Evolutionary conservation across 352 stramenopile genomes (phyloP), one percentile per base, ranked within the genome.

Genomic region (Phytophthora pistaciae): DNA sequence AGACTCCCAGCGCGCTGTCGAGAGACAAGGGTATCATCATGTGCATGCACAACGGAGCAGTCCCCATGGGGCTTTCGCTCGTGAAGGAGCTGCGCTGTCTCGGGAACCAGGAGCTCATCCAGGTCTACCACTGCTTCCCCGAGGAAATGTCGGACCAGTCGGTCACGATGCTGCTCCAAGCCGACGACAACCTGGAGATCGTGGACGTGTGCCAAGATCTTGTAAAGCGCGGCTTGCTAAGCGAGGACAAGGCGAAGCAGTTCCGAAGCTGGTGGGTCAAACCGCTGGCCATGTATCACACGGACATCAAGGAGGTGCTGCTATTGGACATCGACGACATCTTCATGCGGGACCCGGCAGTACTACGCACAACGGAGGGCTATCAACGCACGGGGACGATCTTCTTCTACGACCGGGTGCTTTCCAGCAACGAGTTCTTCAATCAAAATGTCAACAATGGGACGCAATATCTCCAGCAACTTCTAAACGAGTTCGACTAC

Each of bases 341-440:
- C 7, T 64, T 84, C 13, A 52, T 83, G 56, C 60, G 40, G 1
- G 66, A 91, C 38, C 79, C 79, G 1, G 70, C 83, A 6, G 25
- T 68, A 5, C 14, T 91, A n/a, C 78, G 75, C 11, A 33, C 61
- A 10, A 77, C 63, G 9, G 49, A 59, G 1, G 75, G 64, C 21
- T 91, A 91, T 70, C 11, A 68, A 27, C 21, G 46, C n/a, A 84
- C 60, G 16, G 80, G 80, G 11, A 89, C 83, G 27, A 74, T 78
- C 1, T 91, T 91, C 66, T 91, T 91, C 42, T 64, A 64, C 42
- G 57, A 64, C 13, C 57, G 57, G 2, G 57, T 64, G 3, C 25
- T 64, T 3, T 72, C 67, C 13, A 48, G 68, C 11, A 58, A 58
- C 18, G 62, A 56, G 16, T 75, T 55, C 38, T 60, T 78, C 46